These are phyloP conservation scores for Clarireedia monteithiana DNA, from an alignment of 2,329 filamentous ascomycete genomes.

Conservation along the genomic window DNA sequence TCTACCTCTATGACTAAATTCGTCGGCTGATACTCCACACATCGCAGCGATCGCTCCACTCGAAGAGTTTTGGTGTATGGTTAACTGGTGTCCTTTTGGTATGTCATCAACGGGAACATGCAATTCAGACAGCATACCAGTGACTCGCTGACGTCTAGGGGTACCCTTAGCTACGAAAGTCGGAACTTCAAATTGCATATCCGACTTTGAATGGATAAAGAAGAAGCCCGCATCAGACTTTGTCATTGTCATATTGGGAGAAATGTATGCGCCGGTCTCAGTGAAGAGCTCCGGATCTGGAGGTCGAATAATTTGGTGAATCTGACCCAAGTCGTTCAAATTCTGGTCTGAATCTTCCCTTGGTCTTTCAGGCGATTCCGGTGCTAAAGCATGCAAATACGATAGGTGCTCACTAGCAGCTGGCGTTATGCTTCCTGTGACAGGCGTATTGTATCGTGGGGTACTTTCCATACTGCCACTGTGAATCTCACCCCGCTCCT, in stretches of 20 bases:
- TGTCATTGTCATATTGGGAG: neutral
- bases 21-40: too few relatives aligned
- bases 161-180: slow-evolving; percentile 11
- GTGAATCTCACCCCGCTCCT: slow-evolving; percentile 25
- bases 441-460: slow-evolving; percentile 20
- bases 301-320: neutral
- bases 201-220: neutral
- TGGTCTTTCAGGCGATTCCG: neutral
- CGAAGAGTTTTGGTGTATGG: neutral
- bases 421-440: slow-evolving; percentile 13
- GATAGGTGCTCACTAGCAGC: neutral
- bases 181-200: neutral
- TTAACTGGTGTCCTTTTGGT: neutral
- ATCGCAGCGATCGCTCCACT: neutral
- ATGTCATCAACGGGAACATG: slow-evolving; percentile 10
- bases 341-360: neutral
- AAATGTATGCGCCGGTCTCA: neutral
- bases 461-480: slow-evolving; percentile 20
- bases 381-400: neutral
- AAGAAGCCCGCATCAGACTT: neutral
- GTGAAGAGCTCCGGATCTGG: neutral
- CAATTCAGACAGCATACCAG: slow-evolving; percentile 25
- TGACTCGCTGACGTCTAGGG: slow-evolving; percentile 11
- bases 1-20: too few relatives aligned
- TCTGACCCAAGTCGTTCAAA: neutral